These are phyloP conservation scores for Exophiala sp. DNA, from an alignment of 2,329 filamentous ascomycete genomes.

Conservation along the genomic window DNA sequence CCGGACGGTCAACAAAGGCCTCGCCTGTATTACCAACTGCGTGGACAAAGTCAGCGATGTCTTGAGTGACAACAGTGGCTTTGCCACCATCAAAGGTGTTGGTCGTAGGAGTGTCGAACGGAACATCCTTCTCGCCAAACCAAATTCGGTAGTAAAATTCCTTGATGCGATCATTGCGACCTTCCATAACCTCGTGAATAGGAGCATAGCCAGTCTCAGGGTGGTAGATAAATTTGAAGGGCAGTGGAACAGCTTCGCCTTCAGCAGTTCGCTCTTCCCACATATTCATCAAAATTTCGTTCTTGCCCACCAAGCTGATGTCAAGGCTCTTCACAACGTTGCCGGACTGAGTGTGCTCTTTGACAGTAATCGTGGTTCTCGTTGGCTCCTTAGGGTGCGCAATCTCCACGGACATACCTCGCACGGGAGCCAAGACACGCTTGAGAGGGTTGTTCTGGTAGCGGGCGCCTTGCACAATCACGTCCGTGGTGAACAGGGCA, in stretches of 20 bases:
- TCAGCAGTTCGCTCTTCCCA: conserved; percentile 90
- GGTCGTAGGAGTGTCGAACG: conserved; percentile 80
- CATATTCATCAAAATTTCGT: conserved; percentile 82
- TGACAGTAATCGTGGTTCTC: conserved; percentile 81
- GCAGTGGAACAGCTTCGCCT: conserved; percentile 74
- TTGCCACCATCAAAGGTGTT: conserved; percentile 87
- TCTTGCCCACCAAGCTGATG: conserved; percentile 69
- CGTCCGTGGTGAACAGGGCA: conserved; percentile 87
- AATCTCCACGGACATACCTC: conserved; percentile 88
- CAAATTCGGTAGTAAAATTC: conserved; percentile 98
- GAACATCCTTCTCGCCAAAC: conserved; percentile 83
- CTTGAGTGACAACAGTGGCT: conserved; percentile 81
- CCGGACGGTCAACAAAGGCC: conserved; percentile 91
- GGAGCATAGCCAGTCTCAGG: conserved; percentile 97
- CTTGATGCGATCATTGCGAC: conserved; percentile 96
- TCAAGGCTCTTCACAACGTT: conserved; percentile 87
- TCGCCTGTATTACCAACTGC: conserved; percentile 97
- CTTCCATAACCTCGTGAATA: conserved; percentile 93
- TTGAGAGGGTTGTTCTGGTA: conserved; percentile 97
- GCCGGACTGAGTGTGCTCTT: conserved; percentile 80
- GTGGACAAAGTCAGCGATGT: conserved; percentile 98
- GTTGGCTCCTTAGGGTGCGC: conserved; percentile 72
- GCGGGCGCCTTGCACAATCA: conserved; percentile 90
- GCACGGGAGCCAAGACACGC: conserved; percentile 80
- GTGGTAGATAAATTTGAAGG: conserved; percentile 86